Evolutionary conservation across 176 grass and related monocot species (phyloP), one percentile per base, ranked within the genome.

Genomic region (Neostapfia colusana): DNA sequence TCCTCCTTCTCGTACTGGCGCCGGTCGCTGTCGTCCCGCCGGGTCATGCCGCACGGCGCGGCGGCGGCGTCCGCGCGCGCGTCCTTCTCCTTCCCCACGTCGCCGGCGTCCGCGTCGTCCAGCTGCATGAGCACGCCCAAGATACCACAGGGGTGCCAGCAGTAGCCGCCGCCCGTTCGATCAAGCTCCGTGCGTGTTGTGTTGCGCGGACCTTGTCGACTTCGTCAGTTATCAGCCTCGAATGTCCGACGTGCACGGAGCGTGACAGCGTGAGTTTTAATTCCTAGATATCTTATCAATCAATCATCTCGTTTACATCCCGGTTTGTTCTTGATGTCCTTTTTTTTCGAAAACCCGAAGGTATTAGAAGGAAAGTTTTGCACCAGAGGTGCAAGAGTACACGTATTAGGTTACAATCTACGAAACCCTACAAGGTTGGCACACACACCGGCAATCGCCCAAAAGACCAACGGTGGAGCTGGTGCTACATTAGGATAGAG

Each of bases 41-140:
- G 84, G 5, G 85, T 87, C 59, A 60, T 23, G 79, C 85, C 85
- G 6, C 79, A 67, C 73, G 73, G 79, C 37, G 54, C 23, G 46
- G 15, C 15, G 46, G 15, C 15, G 46, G 15, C 46, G 46, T 49
- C 46, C 9, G 79, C 28, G 39, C 67, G 73, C 49, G 25, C 69
- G 50, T 83, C 85, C 27, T 87, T 87, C 85, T 87, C 85, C 34
- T 87, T 87, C 51, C 67, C 74, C 23, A 60, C 75, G 60, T 87
- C 85, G 80, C 85, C 85, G 46, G 62, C 61, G 85, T 87, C 79
- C 79, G 51, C 60, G 58, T 77, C 78, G 56, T 72, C 85, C 21
- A 82, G 79, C 67, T 77, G 85, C 85, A 79, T 73, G 74, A 87
- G 79, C 85, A 87, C 85, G 50, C 85, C 85, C 61, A 87, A 82